A percentile compares a stretch with the other conserved stretches of the same genome.
phyloP scores from a whole-genome alignment of 176 grass and related monocot species.

The Bolboschoenus planiculmis region DNA sequence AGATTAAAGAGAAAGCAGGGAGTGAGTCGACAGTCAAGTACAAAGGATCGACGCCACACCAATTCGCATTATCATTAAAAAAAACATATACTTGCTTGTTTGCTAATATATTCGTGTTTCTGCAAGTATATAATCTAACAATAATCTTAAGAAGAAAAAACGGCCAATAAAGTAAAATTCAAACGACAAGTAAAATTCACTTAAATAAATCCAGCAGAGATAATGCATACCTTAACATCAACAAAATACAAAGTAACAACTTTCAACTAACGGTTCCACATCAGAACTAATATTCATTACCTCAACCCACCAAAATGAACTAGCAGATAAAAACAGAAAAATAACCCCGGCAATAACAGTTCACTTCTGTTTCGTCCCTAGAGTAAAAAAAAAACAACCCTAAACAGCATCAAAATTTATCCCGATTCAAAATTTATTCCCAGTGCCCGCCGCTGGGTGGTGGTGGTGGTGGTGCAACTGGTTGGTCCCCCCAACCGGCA shows the following conservation, averaged over 20 bases:
- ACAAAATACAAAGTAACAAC: conserved; percentile 5
- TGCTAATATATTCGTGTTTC: background rate
- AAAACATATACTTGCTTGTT: background rate
- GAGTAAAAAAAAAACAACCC: conserved; percentile 1
- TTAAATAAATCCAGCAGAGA: conserved; percentile 7
- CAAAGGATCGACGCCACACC: background rate
- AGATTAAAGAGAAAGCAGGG: too few relatives aligned
- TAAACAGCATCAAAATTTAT: conserved; percentile 22
- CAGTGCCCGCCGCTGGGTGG: conserved; percentile 39
- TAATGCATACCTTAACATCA: background rate
- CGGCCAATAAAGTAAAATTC: background rate
- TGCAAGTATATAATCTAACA: background rate
- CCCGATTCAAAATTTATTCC: conserved; percentile 31
- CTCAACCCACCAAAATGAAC: background rate
- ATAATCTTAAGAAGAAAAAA: background rate
- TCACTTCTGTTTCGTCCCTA: background rate
- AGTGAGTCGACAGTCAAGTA: too few relatives aligned
- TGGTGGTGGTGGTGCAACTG: too few relatives aligned
- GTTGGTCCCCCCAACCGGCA: conserved; percentile 65
- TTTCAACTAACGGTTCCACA: background rate
- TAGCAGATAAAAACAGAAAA: background rate
- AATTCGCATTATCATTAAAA: background rate
- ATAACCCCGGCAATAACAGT: conserved; percentile 6
- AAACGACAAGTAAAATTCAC: background rate
- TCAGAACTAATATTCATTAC: background rate